Percentiles rank a stretch among this genome's conserved stretches.
Evolutionary conservation across 2,329 filamentous ascomycete genomes (phyloP).

Genomic region (Ascochyta lentis): DNA sequence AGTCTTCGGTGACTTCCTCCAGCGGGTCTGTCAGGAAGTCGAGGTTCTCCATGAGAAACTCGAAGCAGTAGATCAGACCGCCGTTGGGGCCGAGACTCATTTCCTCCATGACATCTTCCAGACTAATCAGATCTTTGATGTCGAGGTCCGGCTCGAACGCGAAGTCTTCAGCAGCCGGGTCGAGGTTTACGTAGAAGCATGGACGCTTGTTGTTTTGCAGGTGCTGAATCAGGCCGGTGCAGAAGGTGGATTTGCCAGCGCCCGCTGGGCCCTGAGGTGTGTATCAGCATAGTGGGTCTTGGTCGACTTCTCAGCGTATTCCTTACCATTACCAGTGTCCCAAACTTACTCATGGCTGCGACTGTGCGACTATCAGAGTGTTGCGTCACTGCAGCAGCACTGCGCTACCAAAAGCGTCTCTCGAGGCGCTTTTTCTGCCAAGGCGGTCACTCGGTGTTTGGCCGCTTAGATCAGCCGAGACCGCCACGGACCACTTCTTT

Average conservation of each 20-base stretch:
- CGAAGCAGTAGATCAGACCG: slow-evolving; percentile 94
- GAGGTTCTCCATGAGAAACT: slow-evolving; percentile 92
- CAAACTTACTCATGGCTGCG: slow-evolving; percentile 84
- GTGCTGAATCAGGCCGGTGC: slow-evolving; percentile 89
- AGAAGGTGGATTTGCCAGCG: slow-evolving; percentile 97
- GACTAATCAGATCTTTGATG: slow-evolving; percentile 91
- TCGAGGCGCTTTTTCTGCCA: slow-evolving; percentile 10
- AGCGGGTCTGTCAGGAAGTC: slow-evolving; percentile 88
- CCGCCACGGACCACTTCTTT: too few species aligned
- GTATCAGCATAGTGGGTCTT: neutral
- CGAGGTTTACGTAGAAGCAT: slow-evolving; percentile 97
- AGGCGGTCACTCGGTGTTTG: neutral
- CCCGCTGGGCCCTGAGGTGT: slow-evolving; percentile 75
- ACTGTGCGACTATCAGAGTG: neutral
- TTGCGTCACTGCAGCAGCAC: slow-evolving; percentile 10
- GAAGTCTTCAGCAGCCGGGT: slow-evolving; percentile 93
- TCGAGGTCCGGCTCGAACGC: slow-evolving; percentile 91
- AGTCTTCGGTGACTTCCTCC: slow-evolving; percentile 88
- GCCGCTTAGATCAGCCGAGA: too few species aligned
- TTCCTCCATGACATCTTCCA: slow-evolving; percentile 97
- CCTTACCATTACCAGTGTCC: slow-evolving; percentile 82
- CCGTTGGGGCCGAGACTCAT: slow-evolving; percentile 89
- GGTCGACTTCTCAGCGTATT: too few species aligned
- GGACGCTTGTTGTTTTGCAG: slow-evolving; percentile 90
- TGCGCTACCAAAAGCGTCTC: neutral